Percentiles rank a stretch among this genome's conserved stretches.
These are phyloP conservation scores for Botrytis hyacinthi DNA, from an alignment of 2,329 filamentous ascomycete species.

Conservation along the genomic window DNA sequence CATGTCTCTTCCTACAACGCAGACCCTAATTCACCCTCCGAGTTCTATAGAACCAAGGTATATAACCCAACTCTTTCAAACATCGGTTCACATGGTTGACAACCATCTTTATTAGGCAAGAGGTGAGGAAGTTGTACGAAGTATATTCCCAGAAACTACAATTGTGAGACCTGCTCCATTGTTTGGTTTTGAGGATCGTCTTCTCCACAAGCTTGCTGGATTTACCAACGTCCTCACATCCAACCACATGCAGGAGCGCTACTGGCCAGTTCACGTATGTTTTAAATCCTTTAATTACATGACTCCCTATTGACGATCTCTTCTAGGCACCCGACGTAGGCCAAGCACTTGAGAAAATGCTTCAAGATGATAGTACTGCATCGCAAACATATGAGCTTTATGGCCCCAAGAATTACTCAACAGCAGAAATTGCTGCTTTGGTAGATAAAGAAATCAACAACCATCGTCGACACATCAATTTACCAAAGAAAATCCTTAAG, in stretches of 20 bases:
- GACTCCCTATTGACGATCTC: conserved; percentile 16
- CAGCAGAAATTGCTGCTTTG: conserved; percentile 78
- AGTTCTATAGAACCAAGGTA: conserved; percentile 88
- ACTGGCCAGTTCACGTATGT: conserved; percentile 82
- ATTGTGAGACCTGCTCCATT: conserved; percentile 91
- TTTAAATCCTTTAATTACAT: neutral
- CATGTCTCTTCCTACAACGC: conserved; percentile 97
- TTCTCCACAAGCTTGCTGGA: conserved; percentile 81
- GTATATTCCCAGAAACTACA: conserved; percentile 94
- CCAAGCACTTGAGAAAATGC: conserved; percentile 82
- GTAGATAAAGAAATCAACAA: conserved; percentile 93
- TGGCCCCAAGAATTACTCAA: conserved; percentile 89
- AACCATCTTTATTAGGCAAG: conserved; percentile 52
- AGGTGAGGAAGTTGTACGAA: conserved; percentile 79
- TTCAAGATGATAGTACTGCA: conserved; percentile 85
- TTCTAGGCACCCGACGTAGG: conserved; percentile 81
- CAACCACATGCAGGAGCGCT: conserved; percentile 90
- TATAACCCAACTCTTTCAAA: neutral
- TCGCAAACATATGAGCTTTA: conserved; percentile 92
- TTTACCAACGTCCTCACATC: conserved; percentile 80
- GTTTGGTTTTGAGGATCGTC: conserved; percentile 92
- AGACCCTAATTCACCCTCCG: conserved; percentile 72
- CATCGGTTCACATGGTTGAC: neutral
- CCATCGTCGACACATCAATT: conserved; percentile 83
- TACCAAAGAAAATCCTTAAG: conserved; percentile 79